Conservation (phyloP, 1,284 basidiomycete genomes). For the Trichosporon sp. region DNA sequence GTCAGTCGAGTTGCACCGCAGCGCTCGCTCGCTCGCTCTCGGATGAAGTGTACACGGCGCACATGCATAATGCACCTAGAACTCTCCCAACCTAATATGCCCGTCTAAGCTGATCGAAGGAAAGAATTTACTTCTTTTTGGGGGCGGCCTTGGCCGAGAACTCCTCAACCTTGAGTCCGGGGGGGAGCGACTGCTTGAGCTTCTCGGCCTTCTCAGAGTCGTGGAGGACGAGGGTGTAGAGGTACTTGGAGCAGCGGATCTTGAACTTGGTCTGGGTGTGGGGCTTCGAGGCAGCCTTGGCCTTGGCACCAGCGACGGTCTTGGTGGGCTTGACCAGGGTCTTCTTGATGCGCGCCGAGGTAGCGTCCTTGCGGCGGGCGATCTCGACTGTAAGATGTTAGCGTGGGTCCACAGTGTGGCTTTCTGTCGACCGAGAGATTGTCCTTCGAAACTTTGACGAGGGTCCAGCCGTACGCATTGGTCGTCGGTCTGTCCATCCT, state of each 20-base stretch:
- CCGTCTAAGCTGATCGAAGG: neutral
- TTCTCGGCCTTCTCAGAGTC: conserved; percentile 99
- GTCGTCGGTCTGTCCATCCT: neutral
- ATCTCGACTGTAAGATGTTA: conserved; percentile 62
- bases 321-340: conserved; percentile 55
- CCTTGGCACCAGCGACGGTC: conserved; percentile 41
- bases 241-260: conserved; percentile 92
- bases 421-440: neutral
- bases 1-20: neutral
- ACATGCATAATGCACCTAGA: conserved; percentile 10
- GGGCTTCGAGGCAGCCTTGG: conserved; percentile 55
- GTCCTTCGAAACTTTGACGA: neutral
- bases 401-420: neutral
- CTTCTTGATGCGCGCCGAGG: conserved; percentile 85
- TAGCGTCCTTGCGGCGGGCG: conserved; percentile 65
- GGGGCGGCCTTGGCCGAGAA: conserved; percentile 43
- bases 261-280: conserved; percentile 95
- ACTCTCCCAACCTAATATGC: neutral
- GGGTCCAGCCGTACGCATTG: neutral
- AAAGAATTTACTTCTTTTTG: conserved; percentile 48
- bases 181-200: conserved; percentile 90
- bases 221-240: conserved; percentile 93
- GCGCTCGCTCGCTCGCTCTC: neutral
- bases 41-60: conserved; percentile 15
- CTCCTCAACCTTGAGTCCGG: conserved; percentile 52